A percentile compares a stretch with the other conserved stretches of the same genome.
Conservation (phyloP, 345 rosid species). For the Salix arbutifolia region DNA sequence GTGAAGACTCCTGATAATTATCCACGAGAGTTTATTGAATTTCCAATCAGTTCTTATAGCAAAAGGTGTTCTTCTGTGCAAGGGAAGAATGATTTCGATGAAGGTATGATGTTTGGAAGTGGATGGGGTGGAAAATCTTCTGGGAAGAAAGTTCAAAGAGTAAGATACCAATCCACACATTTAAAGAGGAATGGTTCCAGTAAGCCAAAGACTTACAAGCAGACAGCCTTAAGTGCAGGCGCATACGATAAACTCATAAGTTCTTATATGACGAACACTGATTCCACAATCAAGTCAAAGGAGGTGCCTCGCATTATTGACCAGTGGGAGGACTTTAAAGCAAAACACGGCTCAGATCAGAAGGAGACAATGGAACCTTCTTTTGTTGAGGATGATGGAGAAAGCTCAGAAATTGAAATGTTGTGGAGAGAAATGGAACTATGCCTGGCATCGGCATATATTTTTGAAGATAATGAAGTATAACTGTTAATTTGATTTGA, state of each 20-base stretch:
- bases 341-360: constrained; percentile 22
- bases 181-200: constrained; percentile 22
- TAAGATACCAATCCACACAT: constrained; percentile 14
- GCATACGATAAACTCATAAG: constrained; percentile 67
- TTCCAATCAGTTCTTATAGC: constrained; percentile 24
- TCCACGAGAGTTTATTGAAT: constrained; percentile 23
- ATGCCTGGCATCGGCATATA: constrained; percentile 65
- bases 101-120: constrained; percentile 43
- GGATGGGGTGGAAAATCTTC: constrained; percentile 35
- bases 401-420: constrained; percentile 65
- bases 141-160: constrained; percentile 23
- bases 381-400: constrained; percentile 47
- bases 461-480: constrained; percentile 80
- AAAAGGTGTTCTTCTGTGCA: constrained; percentile 8
- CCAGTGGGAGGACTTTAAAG: constrained; percentile 68
- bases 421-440: constrained; percentile 93
- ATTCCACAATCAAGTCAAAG: constrained; percentile 41
- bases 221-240: constrained; percentile 58
- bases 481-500: background rate
- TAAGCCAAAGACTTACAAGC: constrained; percentile 35
- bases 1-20: constrained; percentile 22
- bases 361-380: constrained; percentile 30
- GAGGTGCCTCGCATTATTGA: constrained; percentile 52
- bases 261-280: constrained; percentile 72
- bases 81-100: constrained; percentile 24